These are phyloP conservation scores for Russula griseocarnosa DNA, from an alignment of 768 basidiomycete species.

Conservation along the genomic window DNA sequence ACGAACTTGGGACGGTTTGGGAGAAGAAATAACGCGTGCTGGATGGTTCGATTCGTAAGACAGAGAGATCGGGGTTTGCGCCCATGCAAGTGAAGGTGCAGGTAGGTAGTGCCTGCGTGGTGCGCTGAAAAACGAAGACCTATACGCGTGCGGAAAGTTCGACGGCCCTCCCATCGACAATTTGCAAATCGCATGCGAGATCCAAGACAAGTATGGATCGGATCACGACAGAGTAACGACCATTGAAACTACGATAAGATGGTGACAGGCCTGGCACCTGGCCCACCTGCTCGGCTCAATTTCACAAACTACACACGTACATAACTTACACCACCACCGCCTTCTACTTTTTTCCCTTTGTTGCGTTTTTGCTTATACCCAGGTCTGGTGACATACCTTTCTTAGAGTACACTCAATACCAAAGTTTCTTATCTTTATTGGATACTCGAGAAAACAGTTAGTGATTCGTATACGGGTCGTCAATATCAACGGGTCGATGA, in stretches of 20 bases:
- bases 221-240: not conserved
- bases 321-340: no score
- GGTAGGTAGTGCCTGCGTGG: not conserved
- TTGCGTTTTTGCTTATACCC: no score
- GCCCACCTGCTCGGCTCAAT: not conserved
- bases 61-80: no score
- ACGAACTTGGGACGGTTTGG: conserved; percentile 62
- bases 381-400: no score
- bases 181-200: no score
- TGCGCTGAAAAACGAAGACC: not conserved
- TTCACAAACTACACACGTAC: no score
- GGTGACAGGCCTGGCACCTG: not conserved
- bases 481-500: no score
- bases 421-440: no score
- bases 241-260: not conserved
- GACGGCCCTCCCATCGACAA: not conserved
- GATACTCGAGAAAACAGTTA: no score
- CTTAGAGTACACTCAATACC: no score
- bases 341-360: no score
- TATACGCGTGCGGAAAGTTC: not conserved
- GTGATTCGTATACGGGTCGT: no score
- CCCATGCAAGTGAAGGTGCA: not conserved
- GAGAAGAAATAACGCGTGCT: conserved; percentile 65
- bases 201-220: not conserved
- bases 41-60: conserved; percentile 63